These are phyloP conservation scores for Orychophragmus violaceus DNA, from an alignment of 345 rosid genomes.

Conservation along the genomic window DNA sequence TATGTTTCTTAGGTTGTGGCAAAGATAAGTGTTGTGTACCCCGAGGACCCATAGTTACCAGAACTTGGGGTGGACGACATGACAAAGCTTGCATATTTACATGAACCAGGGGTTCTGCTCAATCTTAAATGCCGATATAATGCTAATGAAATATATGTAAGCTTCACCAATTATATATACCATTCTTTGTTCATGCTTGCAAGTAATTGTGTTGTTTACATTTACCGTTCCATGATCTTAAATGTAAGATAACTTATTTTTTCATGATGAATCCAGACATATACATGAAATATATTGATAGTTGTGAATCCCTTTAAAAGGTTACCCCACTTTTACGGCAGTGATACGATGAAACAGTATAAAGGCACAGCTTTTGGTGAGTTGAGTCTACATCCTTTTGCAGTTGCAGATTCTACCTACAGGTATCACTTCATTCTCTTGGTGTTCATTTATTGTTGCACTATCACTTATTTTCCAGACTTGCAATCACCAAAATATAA, in stretches of 20 bases:
- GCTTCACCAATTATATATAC: slow-evolving; percentile 25
- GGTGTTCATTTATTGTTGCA: background rate
- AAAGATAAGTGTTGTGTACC: too few species aligned
- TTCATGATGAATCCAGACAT: too few species aligned
- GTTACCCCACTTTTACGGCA: slow-evolving; percentile 79
- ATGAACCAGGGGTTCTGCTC: slow-evolving; percentile 92
- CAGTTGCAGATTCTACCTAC: slow-evolving; percentile 91
- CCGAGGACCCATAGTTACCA: too few species aligned
- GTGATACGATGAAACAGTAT: slow-evolving; percentile 71
- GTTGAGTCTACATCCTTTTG: slow-evolving; percentile 90
- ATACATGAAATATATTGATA: slow-evolving; percentile 88
- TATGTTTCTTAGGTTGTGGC: too few species aligned
- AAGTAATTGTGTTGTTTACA: background rate
- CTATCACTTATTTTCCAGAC: slow-evolving; percentile 1
- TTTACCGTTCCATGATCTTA: background rate
- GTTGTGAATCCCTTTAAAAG: slow-evolving; percentile 90
- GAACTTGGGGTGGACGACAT: too few species aligned
- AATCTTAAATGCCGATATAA: slow-evolving; percentile 72
- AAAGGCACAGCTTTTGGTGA: slow-evolving; percentile 77
- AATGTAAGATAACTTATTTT: background rate
- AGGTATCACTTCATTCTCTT: slow-evolving; percentile 41
- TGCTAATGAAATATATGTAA: slow-evolving; percentile 86
- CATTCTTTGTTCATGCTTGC: background rate
- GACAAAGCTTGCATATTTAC: too few species aligned
- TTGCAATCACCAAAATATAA: background rate